Percentiles rank a stretch among this genome's conserved stretches.
Conservation (phyloP, 2,329 filamentous ascomycete species). For the Epichloe uncinata region DNA sequence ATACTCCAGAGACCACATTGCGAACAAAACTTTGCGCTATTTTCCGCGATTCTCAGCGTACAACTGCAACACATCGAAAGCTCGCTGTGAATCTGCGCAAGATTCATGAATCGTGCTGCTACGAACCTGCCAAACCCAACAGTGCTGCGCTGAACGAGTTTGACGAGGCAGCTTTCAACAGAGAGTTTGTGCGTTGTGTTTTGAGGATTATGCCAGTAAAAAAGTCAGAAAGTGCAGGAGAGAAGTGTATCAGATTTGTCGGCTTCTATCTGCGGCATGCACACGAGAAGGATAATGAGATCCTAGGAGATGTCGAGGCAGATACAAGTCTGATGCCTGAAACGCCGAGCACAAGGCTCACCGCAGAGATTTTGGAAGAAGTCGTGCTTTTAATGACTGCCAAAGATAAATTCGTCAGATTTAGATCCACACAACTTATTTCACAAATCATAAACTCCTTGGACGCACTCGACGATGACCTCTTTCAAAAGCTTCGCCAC, state of each 20-base stretch:
- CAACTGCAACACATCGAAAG: constrained; percentile 81
- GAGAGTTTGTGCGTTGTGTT: constrained; percentile 72
- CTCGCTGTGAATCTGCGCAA: constrained; percentile 78
- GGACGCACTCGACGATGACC: constrained; percentile 79
- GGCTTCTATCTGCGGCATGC: constrained; percentile 72
- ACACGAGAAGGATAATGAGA: constrained; percentile 56
- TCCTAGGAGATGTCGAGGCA: constrained; percentile 50
- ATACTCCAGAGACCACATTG: constrained; percentile 56
- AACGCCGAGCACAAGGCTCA: constrained; percentile 72
- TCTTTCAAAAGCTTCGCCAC: constrained; percentile 71
- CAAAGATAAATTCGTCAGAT: constrained; percentile 90
- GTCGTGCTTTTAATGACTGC: constrained; percentile 64
- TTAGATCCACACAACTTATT: constrained; percentile 77
- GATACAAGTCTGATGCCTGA: constrained; percentile 62
- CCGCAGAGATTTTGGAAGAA: constrained; percentile 57
- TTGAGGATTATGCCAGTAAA: constrained; percentile 75
- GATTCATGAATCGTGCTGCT: constrained; percentile 74
- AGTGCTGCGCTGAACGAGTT: constrained; percentile 50
- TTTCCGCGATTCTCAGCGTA: constrained; percentile 75
- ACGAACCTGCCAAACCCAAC: constrained; percentile 42
- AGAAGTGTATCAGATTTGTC: constrained; percentile 73
- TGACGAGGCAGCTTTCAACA: constrained; percentile 76
- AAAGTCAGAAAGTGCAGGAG: constrained; percentile 85
- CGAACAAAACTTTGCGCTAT: constrained; percentile 60
- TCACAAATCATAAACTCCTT: constrained; percentile 87